Evolutionary conservation across 768 basidiomycete species (phyloP).

Genomic region (Tulasnella sp.): DNA sequence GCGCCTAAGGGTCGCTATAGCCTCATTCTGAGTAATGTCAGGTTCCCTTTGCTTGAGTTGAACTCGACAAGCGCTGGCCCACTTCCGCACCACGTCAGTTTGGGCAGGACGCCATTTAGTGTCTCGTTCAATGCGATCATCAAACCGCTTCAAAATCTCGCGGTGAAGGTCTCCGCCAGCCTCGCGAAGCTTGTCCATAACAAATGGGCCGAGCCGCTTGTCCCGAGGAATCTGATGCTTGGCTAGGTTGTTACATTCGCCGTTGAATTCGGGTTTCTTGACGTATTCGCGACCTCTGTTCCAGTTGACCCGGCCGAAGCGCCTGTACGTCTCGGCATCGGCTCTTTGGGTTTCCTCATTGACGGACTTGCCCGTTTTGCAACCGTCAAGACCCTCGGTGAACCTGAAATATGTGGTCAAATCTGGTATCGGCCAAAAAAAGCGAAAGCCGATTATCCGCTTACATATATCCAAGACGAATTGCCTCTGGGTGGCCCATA

Average conservation of each 20-base stretch:
- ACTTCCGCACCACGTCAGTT: background rate
- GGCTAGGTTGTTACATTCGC: background rate
- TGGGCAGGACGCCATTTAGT: background rate
- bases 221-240: background rate
- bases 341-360: background rate
- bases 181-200: background rate
- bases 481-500: background rate
- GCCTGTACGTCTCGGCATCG: background rate
- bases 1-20: background rate
- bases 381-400: background rate
- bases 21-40: background rate
- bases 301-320: background rate
- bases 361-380: background rate
- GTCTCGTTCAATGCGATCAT: background rate
- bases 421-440: background rate
- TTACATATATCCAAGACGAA: conserved; percentile 3
- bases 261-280: background rate
- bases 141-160: background rate
- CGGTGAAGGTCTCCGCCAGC: background rate
- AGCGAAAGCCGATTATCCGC: background rate
- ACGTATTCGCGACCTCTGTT: background rate
- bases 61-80: background rate
- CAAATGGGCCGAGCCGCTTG: background rate
- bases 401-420: background rate
- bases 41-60: background rate